Evolutionary conservation across 257 asterid genomes (phyloP), one percentile per base, ranked within the genome.

Genomic region (Jacaranda mimosifolia): DNA sequence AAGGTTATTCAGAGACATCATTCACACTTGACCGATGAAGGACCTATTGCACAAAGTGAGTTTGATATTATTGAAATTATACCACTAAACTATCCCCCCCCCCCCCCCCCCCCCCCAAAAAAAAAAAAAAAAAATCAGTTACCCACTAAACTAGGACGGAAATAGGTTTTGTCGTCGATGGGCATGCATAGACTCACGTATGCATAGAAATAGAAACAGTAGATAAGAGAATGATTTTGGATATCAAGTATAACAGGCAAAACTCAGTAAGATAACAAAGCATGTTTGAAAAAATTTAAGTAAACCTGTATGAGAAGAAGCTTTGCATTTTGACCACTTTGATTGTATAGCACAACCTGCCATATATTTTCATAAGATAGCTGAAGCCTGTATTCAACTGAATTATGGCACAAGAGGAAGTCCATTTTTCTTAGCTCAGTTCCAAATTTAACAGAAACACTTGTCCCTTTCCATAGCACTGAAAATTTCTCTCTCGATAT

Each of bases 241-340:
- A 36, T 26, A 26, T 43, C 48, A 74, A 4, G 36, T 35, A 14
- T n/a, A 17, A 62, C 51, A 57, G 13, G 51, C 36, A 77, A 64
- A 12, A 64, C 40, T 15, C 3, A 56, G 14, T 26, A 38, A 49
- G 26, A 21, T 15, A 57, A 32, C 10, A 64, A 32, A 56, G 32
- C 32, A 40, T 40, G 55, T 9, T 15, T 40, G 59, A 42, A 19
- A 12, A 4, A 52, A 26, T 26, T 26, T 26, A 32, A 80, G 10
- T 48, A 66, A 7, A 95, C 99, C 99, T 93, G 98, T 79, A 95
- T 77, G 80, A n/a, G n/a, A n/a, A 90, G 87, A 76, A 78, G 46
- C 77, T 80, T 86, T 14, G 67, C 64, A 21, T 63, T 56, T 72
- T 42, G 86, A 74, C 75, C 70, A 68, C 12, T 63, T 42, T 89